Evolutionary conservation across 1,284 basidiomycete species (phyloP).

Genomic region (Trichosporon asahii): DNA sequence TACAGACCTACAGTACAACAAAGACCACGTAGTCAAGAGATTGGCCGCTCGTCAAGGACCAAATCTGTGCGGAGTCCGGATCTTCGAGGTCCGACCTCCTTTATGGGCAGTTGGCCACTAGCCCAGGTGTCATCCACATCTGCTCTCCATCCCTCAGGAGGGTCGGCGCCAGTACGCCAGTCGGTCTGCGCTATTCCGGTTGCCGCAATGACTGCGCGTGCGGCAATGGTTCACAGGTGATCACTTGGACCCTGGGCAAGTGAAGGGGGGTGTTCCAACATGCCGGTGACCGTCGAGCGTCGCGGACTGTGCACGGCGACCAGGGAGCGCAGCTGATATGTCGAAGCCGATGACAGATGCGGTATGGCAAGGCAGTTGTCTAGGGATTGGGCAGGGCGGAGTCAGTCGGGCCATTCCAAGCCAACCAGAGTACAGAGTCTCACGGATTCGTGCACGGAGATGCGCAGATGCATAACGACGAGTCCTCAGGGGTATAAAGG

Average conservation of each 20-base stretch:
- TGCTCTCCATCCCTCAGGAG: background rate
- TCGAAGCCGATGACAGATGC: background rate
- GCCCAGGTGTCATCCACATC: background rate
- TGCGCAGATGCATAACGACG: background rate
- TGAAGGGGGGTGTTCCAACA: background rate
- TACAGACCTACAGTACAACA: background rate
- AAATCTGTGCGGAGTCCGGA: no score
- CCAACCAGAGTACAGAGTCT: background rate
- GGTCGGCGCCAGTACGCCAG: no score
- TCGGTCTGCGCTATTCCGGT: background rate
- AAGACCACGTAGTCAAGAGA: background rate
- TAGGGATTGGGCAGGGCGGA: background rate
- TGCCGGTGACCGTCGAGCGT: background rate
- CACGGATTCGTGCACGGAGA: no score
- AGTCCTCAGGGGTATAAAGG: background rate
- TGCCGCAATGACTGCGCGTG: background rate
- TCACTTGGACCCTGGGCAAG: background rate
- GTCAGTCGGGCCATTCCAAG: background rate
- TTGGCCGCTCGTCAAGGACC: no score
- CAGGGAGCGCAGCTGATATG: background rate
- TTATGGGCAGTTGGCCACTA: no score
- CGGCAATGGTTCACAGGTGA: background rate
- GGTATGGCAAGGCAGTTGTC: background rate
- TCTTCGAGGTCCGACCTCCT: background rate
- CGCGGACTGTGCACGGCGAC: background rate